A percentile compares a stretch with the other conserved stretches of the same genome.
Evolutionary conservation across 768 basidiomycete genomes (phyloP).

Genomic region (Collybia sp.): DNA sequence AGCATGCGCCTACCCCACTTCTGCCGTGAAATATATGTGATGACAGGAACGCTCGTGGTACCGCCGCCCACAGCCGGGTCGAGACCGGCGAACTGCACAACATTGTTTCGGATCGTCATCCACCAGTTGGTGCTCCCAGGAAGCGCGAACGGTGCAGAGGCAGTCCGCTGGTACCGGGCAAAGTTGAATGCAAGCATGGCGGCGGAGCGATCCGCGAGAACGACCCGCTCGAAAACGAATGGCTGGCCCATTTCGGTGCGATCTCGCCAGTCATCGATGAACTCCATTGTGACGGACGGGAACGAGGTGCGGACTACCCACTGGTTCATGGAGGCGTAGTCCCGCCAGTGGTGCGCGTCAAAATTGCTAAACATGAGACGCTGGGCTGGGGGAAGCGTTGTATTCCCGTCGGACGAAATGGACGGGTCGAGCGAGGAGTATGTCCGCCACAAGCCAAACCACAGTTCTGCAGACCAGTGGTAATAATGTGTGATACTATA

Average conservation of each 20-base stretch:
- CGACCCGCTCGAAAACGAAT: constrained; percentile 82
- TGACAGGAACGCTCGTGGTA: constrained; percentile 60
- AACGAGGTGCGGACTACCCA: constrained; percentile 78
- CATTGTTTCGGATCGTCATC: constrained; percentile 68
- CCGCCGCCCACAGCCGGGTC: constrained; percentile 37
- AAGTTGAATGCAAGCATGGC: constrained; percentile 71
- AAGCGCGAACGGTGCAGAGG: constrained; percentile 69
- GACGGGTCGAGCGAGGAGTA: constrained; percentile 76
- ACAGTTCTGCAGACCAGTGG: constrained; percentile 89
- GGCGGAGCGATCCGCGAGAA: constrained; percentile 83
- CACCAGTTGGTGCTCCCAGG: constrained; percentile 83
- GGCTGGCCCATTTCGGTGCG: constrained; percentile 63
- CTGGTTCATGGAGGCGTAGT: constrained; percentile 90
- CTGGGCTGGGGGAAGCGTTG: constrained; percentile 66
- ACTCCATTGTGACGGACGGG: constrained; percentile 79
- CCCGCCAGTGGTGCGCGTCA: constrained; percentile 79
- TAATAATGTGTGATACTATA: constrained; percentile 86
- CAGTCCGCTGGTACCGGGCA: constrained; percentile 68
- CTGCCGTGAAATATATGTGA: constrained; percentile 91
- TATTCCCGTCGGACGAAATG: constrained; percentile 63
- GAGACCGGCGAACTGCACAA: constrained; percentile 67
- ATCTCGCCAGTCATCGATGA: constrained; percentile 79
- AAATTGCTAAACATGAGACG: constrained; percentile 75
- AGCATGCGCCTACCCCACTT: constrained; percentile 86
- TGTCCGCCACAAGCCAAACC: constrained; percentile 90